A percentile compares a stretch with the other conserved stretches of the same genome.
phyloP scores from a whole-genome alignment of 2,329 filamentous ascomycete genomes.

The Fusarium robinianum region DNA sequence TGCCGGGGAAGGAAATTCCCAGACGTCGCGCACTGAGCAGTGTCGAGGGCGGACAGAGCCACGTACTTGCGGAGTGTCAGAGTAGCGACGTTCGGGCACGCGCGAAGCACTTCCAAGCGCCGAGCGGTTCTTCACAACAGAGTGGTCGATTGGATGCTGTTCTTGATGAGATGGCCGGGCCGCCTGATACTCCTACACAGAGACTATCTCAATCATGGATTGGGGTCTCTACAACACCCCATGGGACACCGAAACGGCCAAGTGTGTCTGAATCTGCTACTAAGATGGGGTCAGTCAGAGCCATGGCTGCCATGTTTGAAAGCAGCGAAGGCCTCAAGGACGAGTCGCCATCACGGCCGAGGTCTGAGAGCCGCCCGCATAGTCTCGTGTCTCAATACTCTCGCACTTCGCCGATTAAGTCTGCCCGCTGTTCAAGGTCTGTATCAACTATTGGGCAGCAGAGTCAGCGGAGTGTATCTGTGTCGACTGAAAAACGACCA shows the following conservation, averaged over 20 bases:
- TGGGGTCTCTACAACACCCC: constrained; percentile 16
- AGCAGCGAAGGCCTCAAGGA: constrained; percentile 27
- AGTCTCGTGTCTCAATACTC: constrained; percentile 30
- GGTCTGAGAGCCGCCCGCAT: constrained; percentile 25
- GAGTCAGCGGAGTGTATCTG: constrained; percentile 6
- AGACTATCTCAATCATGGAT: constrained; percentile 8
- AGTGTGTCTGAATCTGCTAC: constrained; percentile 25
- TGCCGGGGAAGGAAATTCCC: neutral
- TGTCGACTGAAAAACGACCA: constrained; percentile 7
- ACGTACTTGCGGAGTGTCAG: neutral
- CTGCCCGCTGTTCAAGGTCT: constrained; percentile 13
- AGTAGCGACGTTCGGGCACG: neutral
- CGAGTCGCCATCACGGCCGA: constrained; percentile 1
- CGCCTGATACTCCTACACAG: too few species aligned
- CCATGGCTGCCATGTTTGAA: constrained; percentile 59
- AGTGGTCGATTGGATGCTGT: constrained; percentile 1
- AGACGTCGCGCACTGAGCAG: neutral
- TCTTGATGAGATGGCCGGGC: neutral
- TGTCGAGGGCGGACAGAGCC: neutral
- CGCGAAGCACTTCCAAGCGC: neutral
- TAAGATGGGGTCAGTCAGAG: constrained; percentile 48
- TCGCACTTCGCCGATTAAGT: constrained; percentile 14
- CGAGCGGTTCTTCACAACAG: neutral
- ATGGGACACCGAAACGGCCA: constrained; percentile 11
- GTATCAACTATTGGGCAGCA: constrained; percentile 13